phyloP scores from a whole-genome alignment of 2,329 filamentous ascomycete genomes.

The Blumeria hordei region DNA sequence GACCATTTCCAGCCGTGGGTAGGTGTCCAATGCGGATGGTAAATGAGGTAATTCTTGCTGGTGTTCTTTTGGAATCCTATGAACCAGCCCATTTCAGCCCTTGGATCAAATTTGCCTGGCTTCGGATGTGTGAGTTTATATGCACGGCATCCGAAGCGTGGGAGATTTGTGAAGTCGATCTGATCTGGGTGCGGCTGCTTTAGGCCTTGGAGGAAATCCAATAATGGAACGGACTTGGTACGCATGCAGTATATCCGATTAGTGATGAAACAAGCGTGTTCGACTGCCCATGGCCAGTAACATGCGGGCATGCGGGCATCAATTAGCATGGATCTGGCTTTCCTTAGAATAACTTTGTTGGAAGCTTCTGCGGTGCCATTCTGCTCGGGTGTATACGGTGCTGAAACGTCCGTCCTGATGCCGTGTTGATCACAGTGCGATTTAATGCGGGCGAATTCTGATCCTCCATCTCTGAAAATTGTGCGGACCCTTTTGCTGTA shows the following conservation, averaged over 20 bases:
- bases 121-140: not conserved
- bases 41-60: not conserved
- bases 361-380: not conserved
- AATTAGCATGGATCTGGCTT: not conserved
- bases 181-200: not conserved
- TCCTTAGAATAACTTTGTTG: not conserved
- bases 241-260: not conserved
- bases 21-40: not conserved
- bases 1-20: not conserved
- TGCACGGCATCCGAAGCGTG: too few species aligned
- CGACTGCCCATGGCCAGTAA: not conserved
- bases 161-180: not conserved
- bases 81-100: not conserved
- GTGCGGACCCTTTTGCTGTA: not conserved
- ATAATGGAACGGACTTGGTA: too few species aligned
- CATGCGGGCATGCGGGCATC: too few species aligned
- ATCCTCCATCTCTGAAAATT: not conserved
- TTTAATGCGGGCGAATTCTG: not conserved
- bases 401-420: not conserved
- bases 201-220: not conserved
- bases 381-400: not conserved
- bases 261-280: not conserved
- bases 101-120: not conserved
- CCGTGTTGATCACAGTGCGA: not conserved
- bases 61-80: not conserved